phyloP scores from a whole-genome alignment of 495 filamentous ascomycete genomes.

The Lasiosphaeris hirsuta region DNA sequence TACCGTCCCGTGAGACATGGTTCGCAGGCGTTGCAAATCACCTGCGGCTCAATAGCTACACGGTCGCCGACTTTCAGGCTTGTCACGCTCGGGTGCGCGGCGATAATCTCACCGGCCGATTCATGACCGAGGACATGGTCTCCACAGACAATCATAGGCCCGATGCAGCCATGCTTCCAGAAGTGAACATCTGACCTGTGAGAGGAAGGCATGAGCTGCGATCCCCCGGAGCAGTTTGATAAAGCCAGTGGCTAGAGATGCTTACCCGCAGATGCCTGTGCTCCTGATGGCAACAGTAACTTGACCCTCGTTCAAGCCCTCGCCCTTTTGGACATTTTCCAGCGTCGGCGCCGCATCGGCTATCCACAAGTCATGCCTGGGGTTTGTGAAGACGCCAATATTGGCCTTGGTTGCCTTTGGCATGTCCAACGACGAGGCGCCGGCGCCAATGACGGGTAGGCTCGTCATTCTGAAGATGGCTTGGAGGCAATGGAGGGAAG shows the following conservation, averaged over 20 bases:
- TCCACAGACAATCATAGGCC: slow-evolving; percentile 84
- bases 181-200: slow-evolving; percentile 88
- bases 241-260: slow-evolving; percentile 8
- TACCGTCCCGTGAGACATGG: slow-evolving; percentile 88
- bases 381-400: slow-evolving; percentile 94
- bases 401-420: slow-evolving; percentile 63
- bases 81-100: slow-evolving; percentile 75
- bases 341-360: slow-evolving; percentile 70
- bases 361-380: slow-evolving; percentile 86
- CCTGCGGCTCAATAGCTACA: slow-evolving; percentile 86
- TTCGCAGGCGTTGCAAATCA: slow-evolving; percentile 84
- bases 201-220: background rate
- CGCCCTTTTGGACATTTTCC: slow-evolving; percentile 68
- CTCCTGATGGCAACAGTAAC: slow-evolving; percentile 82
- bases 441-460: background rate
- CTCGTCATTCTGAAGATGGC: background rate
- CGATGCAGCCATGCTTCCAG: slow-evolving; percentile 91
- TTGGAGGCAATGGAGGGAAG: background rate
- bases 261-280: slow-evolving; percentile 90
- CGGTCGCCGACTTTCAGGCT: slow-evolving; percentile 75
- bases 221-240: background rate
- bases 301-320: slow-evolving; percentile 71
- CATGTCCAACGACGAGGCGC: slow-evolving; percentile 2
- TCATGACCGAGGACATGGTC: slow-evolving; percentile 92
- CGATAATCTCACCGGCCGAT: slow-evolving; percentile 71